Percentiles rank a stretch among this genome's conserved stretches.
Evolutionary conservation across 139 green algal genomes (phyloP).

Genomic region (Desmodesmus armatus): DNA sequence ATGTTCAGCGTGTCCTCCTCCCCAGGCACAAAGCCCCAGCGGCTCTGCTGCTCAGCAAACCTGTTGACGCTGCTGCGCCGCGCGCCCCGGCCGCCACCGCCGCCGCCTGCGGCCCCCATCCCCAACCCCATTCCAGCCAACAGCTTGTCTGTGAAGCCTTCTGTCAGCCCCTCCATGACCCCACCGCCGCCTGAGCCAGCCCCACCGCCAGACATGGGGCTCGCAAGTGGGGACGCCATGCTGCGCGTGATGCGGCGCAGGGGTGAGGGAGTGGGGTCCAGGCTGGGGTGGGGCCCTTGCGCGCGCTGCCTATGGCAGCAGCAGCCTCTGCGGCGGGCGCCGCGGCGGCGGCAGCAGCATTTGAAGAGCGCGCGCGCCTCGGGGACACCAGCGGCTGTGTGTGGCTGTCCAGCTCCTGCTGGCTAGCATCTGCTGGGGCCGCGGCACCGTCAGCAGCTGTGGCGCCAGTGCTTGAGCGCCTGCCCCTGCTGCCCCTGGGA

Average conservation of each 20-base stretch:
- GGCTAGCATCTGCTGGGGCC: no score
- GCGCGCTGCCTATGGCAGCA: no score
- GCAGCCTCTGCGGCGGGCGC: no score
- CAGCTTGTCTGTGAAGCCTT: neutral
- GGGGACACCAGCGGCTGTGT: no score
- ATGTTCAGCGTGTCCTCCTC: slow-evolving; percentile 67
- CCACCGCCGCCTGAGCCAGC: no score
- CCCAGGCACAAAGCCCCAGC: slow-evolving; percentile 89
- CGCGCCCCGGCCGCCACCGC: neutral
- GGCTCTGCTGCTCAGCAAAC: slow-evolving; percentile 54
- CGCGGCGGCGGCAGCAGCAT: neutral
- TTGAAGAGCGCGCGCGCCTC: no score
- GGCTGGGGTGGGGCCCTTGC: no score
- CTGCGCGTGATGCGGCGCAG: slow-evolving; percentile 41
- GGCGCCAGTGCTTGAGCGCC: no score
- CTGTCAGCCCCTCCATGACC: no score
- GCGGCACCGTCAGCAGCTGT: no score
- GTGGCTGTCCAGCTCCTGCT: no score
- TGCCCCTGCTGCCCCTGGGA: no score
- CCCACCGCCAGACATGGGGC: slow-evolving; percentile 4
- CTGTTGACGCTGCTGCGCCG: neutral
- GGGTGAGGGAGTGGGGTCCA: slow-evolving; percentile 35
- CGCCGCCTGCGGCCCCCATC: slow-evolving; percentile 14
- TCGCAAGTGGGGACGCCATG: neutral
- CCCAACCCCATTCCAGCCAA: neutral